Evolutionary conservation across 106 monocot genomes (phyloP), one percentile per base, ranked within the genome.

Genomic region (Dendrobium catenatum): DNA sequence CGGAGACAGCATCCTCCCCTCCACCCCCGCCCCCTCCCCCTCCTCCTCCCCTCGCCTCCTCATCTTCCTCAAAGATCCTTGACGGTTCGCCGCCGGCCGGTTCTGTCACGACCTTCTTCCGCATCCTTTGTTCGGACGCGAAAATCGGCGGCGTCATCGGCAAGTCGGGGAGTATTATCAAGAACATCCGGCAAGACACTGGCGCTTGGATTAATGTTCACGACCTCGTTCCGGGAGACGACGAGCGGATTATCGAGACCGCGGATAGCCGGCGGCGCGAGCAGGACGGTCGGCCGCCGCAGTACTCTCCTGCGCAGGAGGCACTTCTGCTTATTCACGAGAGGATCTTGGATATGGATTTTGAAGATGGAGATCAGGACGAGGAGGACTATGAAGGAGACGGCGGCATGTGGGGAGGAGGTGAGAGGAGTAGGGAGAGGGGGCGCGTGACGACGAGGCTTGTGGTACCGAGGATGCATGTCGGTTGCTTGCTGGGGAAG

Each of bases 401-500:
- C 13, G 80, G 82, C 10, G 55, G 61, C 17, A 83, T 42, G 7
- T 66, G 47, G 37, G 77, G 82, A n/a, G 88, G 78, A 3, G 83
- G 76, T 84, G 17, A 68, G 80, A 51, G 86, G 81, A 9, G 79
- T 86, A 56, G 83, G 88, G 76, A 82, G 78, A n/a, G 51, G 85
- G 75, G 79, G 66, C n/a, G 47, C 80, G 72, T 93, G 41, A 91
- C 89, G 26, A 90, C 95, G 31, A 87, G 93, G 79, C 77, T 99
- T 73, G 91, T 99, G 20, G 95, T 99, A 81, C 95, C 95, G 67
- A 87, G 88, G 81, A 59, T 82, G 29, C 93, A 99, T 31, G 99
- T 99, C 11, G 99, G 99, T 33, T 99, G 99, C 70, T 81, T 99
- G 83, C 78, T 99, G 80, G 99, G 99, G 3, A 95, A 91, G 73